These are phyloP conservation scores for Hemisphaericaspora subhashii DNA, from an alignment of 1,139 yeast species.

Conservation along the genomic window DNA sequence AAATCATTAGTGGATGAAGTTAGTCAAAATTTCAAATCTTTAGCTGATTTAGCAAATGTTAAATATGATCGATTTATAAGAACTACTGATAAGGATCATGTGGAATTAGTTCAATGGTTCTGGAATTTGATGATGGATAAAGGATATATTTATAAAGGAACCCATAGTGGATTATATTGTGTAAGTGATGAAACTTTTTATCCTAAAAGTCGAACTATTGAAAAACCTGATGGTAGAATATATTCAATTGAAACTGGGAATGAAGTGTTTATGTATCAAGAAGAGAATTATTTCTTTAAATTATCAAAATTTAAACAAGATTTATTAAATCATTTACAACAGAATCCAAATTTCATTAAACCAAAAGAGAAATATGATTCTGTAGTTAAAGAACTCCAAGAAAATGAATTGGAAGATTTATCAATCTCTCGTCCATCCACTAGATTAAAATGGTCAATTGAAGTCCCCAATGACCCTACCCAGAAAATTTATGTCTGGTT, in stretches of 20 bases:
- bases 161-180: conserved; percentile 93
- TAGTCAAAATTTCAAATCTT: conserved; percentile 57
- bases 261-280: conserved; percentile 73
- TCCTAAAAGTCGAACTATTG: conserved; percentile 73
- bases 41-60: conserved; percentile 60
- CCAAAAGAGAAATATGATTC: conserved; percentile 62
- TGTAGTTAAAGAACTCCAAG: conserved; percentile 58
- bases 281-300: conserved; percentile 83
- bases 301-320: conserved; percentile 58
- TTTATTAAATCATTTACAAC: conserved; percentile 49
- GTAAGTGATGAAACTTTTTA: conserved; percentile 93
- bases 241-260: conserved; percentile 79
- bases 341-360: conserved; percentile 56
- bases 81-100: conserved; percentile 85
- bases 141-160: conserved; percentile 76
- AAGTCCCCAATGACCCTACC: conserved; percentile 75
- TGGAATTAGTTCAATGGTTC: conserved; percentile 58
- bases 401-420: conserved; percentile 55
- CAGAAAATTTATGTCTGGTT: conserved; percentile 96
- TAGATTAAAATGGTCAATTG: conserved; percentile 85
- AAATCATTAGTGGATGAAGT: conserved; percentile 71
- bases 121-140: conserved; percentile 64
- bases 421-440: conserved; percentile 82
- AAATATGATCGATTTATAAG: conserved; percentile 77
- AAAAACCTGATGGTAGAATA: conserved; percentile 35